phyloP scores from a whole-genome alignment of 139 green algal genomes.

The Chlorella sp. region DNA sequence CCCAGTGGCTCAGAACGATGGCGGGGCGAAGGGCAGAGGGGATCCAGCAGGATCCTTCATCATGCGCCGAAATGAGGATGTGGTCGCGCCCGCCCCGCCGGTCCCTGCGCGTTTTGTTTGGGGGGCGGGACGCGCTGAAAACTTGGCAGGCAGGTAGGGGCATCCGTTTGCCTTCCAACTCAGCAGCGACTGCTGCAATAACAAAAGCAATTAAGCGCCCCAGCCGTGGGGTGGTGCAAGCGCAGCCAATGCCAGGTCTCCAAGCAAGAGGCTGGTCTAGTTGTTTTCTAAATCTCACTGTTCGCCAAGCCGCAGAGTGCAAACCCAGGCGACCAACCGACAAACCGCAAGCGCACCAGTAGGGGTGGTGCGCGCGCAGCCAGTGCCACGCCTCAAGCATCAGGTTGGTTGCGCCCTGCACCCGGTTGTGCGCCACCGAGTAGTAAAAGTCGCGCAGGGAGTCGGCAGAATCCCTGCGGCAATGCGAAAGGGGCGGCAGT shows the following conservation, averaged over 20 bases:
- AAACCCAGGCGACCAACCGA: too few species aligned
- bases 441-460: constrained; percentile 2
- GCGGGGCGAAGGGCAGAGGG: constrained; percentile 38
- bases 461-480: background rate
- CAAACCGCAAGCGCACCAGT: constrained; percentile 7
- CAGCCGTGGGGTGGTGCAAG: too few species aligned
- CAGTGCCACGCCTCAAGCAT: constrained; percentile 20
- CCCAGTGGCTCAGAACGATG: constrained; percentile 60
- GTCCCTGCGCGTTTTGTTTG: background rate
- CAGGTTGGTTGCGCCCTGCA: constrained; percentile 1
- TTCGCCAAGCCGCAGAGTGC: too few species aligned
- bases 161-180: background rate
- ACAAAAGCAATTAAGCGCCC: too few species aligned
- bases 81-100: constrained; percentile 22
- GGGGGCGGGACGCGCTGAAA: background rate
- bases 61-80: constrained; percentile 42
- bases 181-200: background rate
- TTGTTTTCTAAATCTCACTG: too few species aligned
- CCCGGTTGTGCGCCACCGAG: background rate
- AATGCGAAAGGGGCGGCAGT: too few species aligned
- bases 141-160: background rate
- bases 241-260: too few species aligned
- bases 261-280: too few species aligned
- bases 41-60: constrained; percentile 65
- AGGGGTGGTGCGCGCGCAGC: constrained; percentile 9